Percentiles rank a stretch among this genome's conserved stretches.
These are phyloP conservation scores for Tuber microsphaerosporum DNA, from an alignment of 495 filamentous ascomycete species.

Conservation along the genomic window DNA sequence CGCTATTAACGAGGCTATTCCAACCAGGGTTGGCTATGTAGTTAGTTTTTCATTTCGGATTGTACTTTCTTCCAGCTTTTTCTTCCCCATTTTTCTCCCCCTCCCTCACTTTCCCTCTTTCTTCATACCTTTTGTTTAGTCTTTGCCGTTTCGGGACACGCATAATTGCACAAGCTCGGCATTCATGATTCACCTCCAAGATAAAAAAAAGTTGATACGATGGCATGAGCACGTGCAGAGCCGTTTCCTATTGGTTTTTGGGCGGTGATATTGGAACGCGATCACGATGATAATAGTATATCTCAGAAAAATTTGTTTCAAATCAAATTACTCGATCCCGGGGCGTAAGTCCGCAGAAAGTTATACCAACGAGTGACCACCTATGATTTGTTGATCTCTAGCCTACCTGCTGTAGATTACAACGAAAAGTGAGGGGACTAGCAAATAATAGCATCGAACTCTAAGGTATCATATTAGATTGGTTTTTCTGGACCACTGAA, in stretches of 20 bases:
- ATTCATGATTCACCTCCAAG: neutral
- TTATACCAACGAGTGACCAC: neutral
- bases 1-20: slow-evolving; percentile 25
- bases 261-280: neutral
- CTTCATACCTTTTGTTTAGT: slow-evolving; percentile 9
- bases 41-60: slow-evolving; percentile 18
- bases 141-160: neutral
- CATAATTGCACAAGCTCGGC: neutral
- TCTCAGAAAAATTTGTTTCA: neutral
- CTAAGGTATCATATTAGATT: neutral
- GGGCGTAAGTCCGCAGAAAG: neutral
- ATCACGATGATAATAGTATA: neutral
- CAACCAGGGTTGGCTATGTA: slow-evolving; percentile 28
- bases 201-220: neutral
- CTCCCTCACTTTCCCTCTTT: slow-evolving; percentile 7
- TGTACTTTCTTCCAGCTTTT: slow-evolving; percentile 25
- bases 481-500: neutral
- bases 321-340: neutral
- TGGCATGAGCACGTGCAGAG: neutral
- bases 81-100: slow-evolving; percentile 14
- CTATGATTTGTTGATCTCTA: neutral
- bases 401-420: neutral
- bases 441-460: neutral
- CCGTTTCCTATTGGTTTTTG: neutral
- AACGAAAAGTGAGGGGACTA: neutral